These are phyloP conservation scores for Talaromyces marneffei DNA, from an alignment of 2,329 filamentous ascomycete species.

Conservation along the genomic window DNA sequence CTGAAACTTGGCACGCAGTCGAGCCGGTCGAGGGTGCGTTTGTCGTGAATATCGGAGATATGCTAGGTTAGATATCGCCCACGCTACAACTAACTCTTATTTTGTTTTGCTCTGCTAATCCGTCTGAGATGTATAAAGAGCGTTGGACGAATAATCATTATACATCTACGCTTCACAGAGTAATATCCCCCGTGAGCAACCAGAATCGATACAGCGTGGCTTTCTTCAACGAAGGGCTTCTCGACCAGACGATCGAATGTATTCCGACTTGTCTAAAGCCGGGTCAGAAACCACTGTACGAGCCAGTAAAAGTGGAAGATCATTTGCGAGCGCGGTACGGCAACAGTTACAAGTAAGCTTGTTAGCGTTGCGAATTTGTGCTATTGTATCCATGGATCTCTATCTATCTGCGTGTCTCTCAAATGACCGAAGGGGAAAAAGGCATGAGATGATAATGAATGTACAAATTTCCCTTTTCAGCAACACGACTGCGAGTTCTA, in stretches of 20 bases:
- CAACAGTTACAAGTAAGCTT: conserved; percentile 26
- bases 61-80: conserved; percentile 46
- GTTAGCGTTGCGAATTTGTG: no score
- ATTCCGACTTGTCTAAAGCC: conserved; percentile 31
- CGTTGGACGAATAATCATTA: conserved; percentile 44
- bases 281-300: conserved; percentile 27
- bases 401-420: no score
- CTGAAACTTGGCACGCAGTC: conserved; percentile 43
- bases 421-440: no score
- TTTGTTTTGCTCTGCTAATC: conserved; percentile 48
- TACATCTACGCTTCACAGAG: conserved; percentile 1
- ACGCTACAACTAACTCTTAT: no score
- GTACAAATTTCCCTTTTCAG: no score
- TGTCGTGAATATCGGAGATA: conserved; percentile 50
- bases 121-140: conserved; percentile 51
- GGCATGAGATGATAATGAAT: no score
- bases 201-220: conserved; percentile 51
- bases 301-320: conserved; percentile 30
- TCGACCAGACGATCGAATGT: conserved; percentile 35
- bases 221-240: conserved; percentile 52
- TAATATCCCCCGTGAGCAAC: conserved; percentile 25
- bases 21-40: conserved; percentile 43
- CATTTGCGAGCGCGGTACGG: conserved; percentile 27
- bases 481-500: no score
- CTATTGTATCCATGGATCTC: no score